phyloP scores from a whole-genome alignment of 768 basidiomycete species.

The Scleroderma bovista region DNA sequence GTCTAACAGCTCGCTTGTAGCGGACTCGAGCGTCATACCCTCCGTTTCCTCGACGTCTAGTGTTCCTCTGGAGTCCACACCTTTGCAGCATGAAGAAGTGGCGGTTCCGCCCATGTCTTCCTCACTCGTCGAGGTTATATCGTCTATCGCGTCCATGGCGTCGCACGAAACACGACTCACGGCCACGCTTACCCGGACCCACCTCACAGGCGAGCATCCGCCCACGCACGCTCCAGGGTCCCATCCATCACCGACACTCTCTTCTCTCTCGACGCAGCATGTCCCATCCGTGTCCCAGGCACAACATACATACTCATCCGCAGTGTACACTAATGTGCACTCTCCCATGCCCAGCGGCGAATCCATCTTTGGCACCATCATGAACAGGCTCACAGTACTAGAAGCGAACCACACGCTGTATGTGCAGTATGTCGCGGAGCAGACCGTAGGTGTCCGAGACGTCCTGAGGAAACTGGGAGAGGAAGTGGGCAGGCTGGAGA shows the following conservation, averaged over 20 bases:
- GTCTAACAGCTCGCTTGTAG: background rate
- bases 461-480: conserved; percentile 70
- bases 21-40: background rate
- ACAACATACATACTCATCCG: background rate
- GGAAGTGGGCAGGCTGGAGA: conserved; percentile 73
- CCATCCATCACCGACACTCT: background rate
- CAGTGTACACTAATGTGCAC: conserved; percentile 7
- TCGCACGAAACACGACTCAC: background rate
- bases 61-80: background rate
- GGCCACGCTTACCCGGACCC: background rate
- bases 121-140: conserved; percentile 19
- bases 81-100: background rate
- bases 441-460: conserved; percentile 69
- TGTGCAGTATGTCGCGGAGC: conserved; percentile 84
- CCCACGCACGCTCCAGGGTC: conserved; percentile 6
- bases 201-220: background rate
- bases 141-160: conserved; percentile 7
- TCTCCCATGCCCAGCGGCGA: conserved; percentile 46
- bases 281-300: too few species aligned
- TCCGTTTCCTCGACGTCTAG: background rate
- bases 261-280: background rate
- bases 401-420: conserved; percentile 87
- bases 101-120: conserved; percentile 4
- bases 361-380: conserved; percentile 94
- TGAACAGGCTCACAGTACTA: conserved; percentile 82